Evolutionary conservation across 805 yeast species (phyloP).

Genomic region (Yamadazyma endophytica): DNA sequence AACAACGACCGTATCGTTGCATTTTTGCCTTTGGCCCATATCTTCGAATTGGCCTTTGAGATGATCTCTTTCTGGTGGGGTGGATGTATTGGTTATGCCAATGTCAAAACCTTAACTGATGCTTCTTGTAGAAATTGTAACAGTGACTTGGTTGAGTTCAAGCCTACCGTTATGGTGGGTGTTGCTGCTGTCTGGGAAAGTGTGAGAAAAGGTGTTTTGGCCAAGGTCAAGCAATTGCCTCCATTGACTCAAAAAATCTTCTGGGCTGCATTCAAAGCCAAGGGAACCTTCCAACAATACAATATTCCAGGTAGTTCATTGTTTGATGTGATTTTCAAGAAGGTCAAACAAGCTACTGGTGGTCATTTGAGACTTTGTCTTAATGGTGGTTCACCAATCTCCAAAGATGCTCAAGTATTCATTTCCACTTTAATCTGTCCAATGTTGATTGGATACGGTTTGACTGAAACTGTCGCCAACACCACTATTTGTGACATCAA

Average conservation of each 20-base stretch:
- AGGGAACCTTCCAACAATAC: constrained; percentile 55
- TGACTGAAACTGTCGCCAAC: constrained; percentile 95
- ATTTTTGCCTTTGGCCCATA: constrained; percentile 94
- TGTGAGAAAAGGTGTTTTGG: constrained; percentile 85
- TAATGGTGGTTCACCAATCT: constrained; percentile 92
- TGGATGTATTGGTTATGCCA: constrained; percentile 82
- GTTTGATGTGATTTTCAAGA: constrained; percentile 80
- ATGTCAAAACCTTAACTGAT: constrained; percentile 85
- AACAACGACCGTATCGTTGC: constrained; percentile 72
- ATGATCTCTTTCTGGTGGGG: constrained; percentile 84
- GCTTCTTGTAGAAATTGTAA: constrained; percentile 76
- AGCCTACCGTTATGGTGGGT: constrained; percentile 95
- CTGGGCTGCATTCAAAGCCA: constrained; percentile 83
- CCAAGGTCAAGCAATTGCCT: constrained; percentile 67
- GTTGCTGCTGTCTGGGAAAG: constrained; percentile 99
- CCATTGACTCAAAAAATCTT: constrained; percentile 69
- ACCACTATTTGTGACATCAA: constrained; percentile 64
- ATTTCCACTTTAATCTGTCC: constrained; percentile 74
- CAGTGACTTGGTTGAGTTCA: constrained; percentile 82
- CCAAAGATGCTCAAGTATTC: constrained; percentile 77
- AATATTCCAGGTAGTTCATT: constrained; percentile 71
- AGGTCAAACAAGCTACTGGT: constrained; percentile 91
- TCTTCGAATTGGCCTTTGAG: constrained; percentile 89
- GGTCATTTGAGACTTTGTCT: constrained; percentile 70
- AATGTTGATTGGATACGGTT: constrained; percentile 90